phyloP scores from a whole-genome alignment of 2,329 filamentous ascomycete species.

The Diaporthe citri region DNA sequence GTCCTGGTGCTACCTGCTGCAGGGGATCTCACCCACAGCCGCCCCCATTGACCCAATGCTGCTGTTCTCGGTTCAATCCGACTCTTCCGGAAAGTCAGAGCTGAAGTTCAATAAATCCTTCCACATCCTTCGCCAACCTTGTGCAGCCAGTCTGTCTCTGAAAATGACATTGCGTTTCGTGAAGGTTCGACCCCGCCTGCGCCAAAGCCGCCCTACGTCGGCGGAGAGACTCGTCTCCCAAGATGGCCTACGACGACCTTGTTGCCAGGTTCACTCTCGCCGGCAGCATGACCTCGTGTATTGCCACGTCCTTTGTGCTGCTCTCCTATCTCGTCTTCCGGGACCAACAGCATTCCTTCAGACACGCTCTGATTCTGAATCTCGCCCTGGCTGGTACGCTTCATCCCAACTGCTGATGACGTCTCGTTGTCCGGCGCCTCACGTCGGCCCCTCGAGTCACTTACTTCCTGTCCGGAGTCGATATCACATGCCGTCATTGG shows the following conservation, averaged over 20 bases:
- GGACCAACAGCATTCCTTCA: conserved; percentile 42
- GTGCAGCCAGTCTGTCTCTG: not conserved
- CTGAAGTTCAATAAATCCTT: conserved; percentile 1
- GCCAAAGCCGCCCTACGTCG: not conserved
- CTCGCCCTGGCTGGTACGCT: conserved; percentile 43
- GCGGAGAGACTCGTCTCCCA: conserved; percentile 18
- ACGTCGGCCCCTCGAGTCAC: not conserved
- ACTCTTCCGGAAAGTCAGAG: not conserved
- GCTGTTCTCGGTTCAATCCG: conserved; percentile 1
- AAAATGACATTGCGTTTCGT: conserved; percentile 8
- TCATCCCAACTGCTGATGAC: not conserved
- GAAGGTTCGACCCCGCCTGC: not conserved
- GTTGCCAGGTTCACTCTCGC: conserved; percentile 37
- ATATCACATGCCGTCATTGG: not conserved
- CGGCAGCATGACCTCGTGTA: conserved; percentile 40
- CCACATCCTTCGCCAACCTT: not conserved
- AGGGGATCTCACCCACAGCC: not conserved
- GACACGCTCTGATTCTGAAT: conserved; percentile 44
- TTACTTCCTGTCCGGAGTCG: not conserved
- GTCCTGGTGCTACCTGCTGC: conserved; percentile 10
- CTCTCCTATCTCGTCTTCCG: conserved; percentile 37
- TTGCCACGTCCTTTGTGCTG: conserved; percentile 39
- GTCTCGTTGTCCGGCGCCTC: not conserved
- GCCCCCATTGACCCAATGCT: not conserved
- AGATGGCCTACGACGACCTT: conserved; percentile 27